Evolutionary conservation across 1,284 basidiomycete genomes (phyloP).

Genomic region (Grifola frondosa): DNA sequence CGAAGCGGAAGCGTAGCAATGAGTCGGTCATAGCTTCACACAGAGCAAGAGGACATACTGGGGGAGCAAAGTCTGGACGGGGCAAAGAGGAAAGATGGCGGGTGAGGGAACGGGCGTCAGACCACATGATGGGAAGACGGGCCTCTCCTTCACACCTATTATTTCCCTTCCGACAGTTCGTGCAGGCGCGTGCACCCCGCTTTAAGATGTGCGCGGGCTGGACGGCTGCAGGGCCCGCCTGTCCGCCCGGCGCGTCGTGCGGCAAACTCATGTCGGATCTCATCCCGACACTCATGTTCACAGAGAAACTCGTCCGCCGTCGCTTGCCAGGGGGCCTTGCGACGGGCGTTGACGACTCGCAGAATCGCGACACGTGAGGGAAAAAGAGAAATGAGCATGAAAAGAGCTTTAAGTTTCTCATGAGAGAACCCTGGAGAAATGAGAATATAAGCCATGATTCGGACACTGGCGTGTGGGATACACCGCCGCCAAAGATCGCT

Average conservation of each 20-base stretch:
- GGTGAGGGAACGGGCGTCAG: constrained; percentile 56
- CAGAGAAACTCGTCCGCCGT: constrained; percentile 21
- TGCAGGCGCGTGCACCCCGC: constrained; percentile 75
- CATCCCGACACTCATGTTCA: too few relatives aligned
- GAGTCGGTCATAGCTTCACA: not conserved
- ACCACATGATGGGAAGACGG: constrained; percentile 16
- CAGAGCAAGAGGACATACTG: too few relatives aligned
- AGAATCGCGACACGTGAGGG: too few relatives aligned
- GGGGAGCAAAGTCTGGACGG: constrained; percentile 70
- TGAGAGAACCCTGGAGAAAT: too few relatives aligned
- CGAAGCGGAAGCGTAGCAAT: constrained; percentile 1
- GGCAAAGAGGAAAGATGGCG: constrained; percentile 57
- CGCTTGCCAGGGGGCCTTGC: constrained; percentile 21
- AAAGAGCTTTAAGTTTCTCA: too few relatives aligned
- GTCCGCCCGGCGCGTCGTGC: constrained; percentile 5
- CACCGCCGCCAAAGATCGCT: too few relatives aligned
- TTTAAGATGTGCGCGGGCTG: constrained; percentile 62
- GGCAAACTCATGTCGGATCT: constrained; percentile 2
- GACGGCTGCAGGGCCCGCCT: too few relatives aligned
- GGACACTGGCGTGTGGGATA: too few relatives aligned
- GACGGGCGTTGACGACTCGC: too few relatives aligned
- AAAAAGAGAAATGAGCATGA: too few relatives aligned
- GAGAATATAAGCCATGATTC: too few relatives aligned
- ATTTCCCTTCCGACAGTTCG: constrained; percentile 82
- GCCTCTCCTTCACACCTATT: constrained; percentile 89